Base-by-base conservation (phyloP, 768 basidiomycete species). In the Tylopilus vinaceipallidus region DNA sequence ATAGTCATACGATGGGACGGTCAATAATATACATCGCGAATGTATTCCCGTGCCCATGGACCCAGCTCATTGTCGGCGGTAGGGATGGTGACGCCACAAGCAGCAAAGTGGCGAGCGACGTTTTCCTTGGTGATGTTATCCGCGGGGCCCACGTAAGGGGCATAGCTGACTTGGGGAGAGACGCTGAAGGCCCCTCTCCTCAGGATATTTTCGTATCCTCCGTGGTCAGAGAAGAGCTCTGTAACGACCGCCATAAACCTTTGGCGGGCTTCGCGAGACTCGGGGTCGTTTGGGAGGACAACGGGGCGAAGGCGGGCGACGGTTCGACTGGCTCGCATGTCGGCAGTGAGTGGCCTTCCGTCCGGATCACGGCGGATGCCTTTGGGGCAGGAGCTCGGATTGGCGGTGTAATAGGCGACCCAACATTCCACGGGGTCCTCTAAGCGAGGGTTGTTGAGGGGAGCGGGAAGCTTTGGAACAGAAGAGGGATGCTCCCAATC, bases 251-350 rank as follows among this genome's bases (percentile, higher is more conserved):
- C 49, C 71, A 73, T 71, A 58, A 75, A 75, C 56, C 68, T 73
- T 19, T 68, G 65, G 45, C 74, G 71, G 16, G 67, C 50, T 2
- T 72, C 63, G 17, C 62, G 63, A 40, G 65, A 66, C 11, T 69
- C 70, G 39, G 64, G 51, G 50, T 70, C 68, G 27, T 56, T 64
- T 1, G 61, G 55, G 46, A 67, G 60, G 24, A 70, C 63, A 12
- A 66, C 50, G 2, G 76, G 76, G 33, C 76, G 71, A 23, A 78
- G 73, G n/a, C 74, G 74, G 8, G 76, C 77, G 16, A 78, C 71
- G n/a, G 61, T 71, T 27, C 76, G 71, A 58, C 74, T 76, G 2
- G 76, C 76, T 45, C 66, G 71, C 59, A 78, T 71, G 57, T 78
- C 76, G 6, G 68, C 59, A 34, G 75, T 63, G 55, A 60, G 58